Base-by-base conservation (phyloP, 305 asterid species). In the Fraxinus sp. region DNA sequence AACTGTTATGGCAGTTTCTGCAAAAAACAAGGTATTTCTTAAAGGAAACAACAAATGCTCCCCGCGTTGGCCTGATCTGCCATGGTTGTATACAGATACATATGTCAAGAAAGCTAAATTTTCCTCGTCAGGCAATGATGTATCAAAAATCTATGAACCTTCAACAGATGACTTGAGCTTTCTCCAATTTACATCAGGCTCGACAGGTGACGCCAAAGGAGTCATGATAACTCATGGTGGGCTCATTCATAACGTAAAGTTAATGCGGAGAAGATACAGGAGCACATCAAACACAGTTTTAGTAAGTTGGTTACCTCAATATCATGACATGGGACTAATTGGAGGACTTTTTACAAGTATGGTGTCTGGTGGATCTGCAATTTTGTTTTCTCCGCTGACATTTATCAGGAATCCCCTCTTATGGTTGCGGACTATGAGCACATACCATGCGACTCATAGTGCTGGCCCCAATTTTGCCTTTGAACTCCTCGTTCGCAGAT, bases 131-230 rank as follows among this genome's bases (percentile, higher is more conserved):
- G 16, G 79, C 13, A 79, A 64, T 57, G 85, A 79, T 10, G 59
- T 36, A 26, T 43, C 35, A 7, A 84, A 83, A 73, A 77, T 72
- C 14, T 26, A 72, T 7, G 90, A 89, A 33, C 90, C 91, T 33
- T 62, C 82, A 13, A 20, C 77, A 35, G 36, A 89, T 1, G 92
- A 93, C 62, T 80, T 92, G 68, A 91, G 97, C 75, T 93, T 93
- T 83, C 92, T 93, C 36, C 97, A 93, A 22, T 93, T 89, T 84
- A 93, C 97, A 20, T 93, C 97, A n/a, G 95, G 97, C n/a, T 93
- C 97, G 7, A 93, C 97, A 0, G 92, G 92, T 35, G 94, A 92
- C 73, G 90, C 97, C 18, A 93, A 93, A 84, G 97, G 97, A 79
- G 97, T 93, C 64, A 92, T 90, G 95, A 91, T 93, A 75, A 91